Percentiles rank a stretch among this genome's conserved stretches.
Evolutionary conservation across 2,329 filamentous ascomycete genomes (phyloP).

Genomic region (Akanthomyces uredinophilus): DNA sequence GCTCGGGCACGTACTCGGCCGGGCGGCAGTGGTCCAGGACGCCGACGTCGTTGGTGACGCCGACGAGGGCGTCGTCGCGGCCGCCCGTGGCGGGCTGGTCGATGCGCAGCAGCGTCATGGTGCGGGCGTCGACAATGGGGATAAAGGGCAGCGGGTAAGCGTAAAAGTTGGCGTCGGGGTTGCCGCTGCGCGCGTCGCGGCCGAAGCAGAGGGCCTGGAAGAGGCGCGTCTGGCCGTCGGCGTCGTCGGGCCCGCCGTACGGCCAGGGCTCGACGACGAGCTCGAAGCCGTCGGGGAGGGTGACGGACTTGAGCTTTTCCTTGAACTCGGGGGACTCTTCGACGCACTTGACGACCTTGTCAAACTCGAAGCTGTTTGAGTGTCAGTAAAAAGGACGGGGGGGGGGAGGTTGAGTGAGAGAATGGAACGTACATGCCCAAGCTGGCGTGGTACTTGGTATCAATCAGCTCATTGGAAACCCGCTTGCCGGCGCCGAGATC

Average conservation of each 20-base stretch:
- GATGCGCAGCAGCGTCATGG: slow-evolving; percentile 28
- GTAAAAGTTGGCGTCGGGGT: slow-evolving; percentile 50
- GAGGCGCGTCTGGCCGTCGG: slow-evolving; percentile 26
- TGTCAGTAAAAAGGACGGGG: background rate
- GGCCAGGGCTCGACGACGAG: slow-evolving; percentile 32
- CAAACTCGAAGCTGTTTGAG: slow-evolving; percentile 28
- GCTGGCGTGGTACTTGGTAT: slow-evolving; percentile 26
- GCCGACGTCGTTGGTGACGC: slow-evolving; percentile 15
- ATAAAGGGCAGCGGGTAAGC: slow-evolving; percentile 48
- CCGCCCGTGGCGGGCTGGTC: slow-evolving; percentile 32
- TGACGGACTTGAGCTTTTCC: slow-evolving; percentile 25
- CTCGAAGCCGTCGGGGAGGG: slow-evolving; percentile 26
- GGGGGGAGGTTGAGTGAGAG: background rate
- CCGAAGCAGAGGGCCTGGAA: slow-evolving; percentile 33
- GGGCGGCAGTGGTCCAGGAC: slow-evolving; percentile 28
- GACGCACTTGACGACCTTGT: slow-evolving; percentile 28
- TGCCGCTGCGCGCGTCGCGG: slow-evolving; percentile 25
- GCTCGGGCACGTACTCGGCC: slow-evolving; percentile 39
- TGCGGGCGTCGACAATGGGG: slow-evolving; percentile 34
- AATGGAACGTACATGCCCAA: slow-evolving; percentile 26
- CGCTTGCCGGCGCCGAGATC: slow-evolving; percentile 25
- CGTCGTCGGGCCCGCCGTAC: slow-evolving; percentile 25
- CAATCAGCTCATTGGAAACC: slow-evolving; percentile 24
- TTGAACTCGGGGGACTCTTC: slow-evolving; percentile 27
- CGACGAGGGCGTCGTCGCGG: slow-evolving; percentile 21